A percentile compares a stretch with the other conserved stretches of the same genome.
Conservation (phyloP, 495 filamentous ascomycete genomes). For the Penicillium nucicola region DNA sequence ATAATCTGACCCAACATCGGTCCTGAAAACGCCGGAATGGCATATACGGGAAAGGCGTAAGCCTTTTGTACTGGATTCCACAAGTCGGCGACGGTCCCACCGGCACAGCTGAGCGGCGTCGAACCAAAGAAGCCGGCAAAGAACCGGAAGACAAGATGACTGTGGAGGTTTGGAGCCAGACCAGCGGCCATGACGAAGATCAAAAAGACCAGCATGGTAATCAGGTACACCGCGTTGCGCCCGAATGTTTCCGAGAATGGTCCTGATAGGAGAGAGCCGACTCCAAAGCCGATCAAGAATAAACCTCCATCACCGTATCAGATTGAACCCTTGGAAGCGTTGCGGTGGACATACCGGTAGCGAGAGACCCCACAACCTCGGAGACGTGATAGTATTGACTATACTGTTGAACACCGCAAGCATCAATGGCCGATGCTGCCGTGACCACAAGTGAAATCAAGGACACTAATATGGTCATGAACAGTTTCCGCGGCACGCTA, state of each 20-base stretch:
- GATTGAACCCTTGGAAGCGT: neutral
- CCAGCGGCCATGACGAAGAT: slow-evolving; percentile 47
- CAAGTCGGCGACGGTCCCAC: slow-evolving; percentile 44
- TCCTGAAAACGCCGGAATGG: slow-evolving; percentile 32
- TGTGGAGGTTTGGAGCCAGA: slow-evolving; percentile 42
- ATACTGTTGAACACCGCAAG: slow-evolving; percentile 40
- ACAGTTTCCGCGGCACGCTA: slow-evolving; percentile 29
- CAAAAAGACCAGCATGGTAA: slow-evolving; percentile 39
- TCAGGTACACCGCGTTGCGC: slow-evolving; percentile 54
- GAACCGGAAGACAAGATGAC: slow-evolving; percentile 43
- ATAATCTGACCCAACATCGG: slow-evolving; percentile 42
- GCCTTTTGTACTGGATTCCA: slow-evolving; percentile 39
- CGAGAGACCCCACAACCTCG: slow-evolving; percentile 46
- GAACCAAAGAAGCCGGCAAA: slow-evolving; percentile 43
- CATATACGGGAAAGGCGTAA: slow-evolving; percentile 41
- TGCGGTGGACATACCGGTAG: slow-evolving; percentile 10
- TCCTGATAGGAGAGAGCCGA: slow-evolving; percentile 44
- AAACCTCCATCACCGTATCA: slow-evolving; percentile 18
- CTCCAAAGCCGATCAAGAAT: slow-evolving; percentile 58
- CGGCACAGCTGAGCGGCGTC: slow-evolving; percentile 43
- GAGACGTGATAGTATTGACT: slow-evolving; percentile 46
- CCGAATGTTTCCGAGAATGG: slow-evolving; percentile 56
- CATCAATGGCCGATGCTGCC: slow-evolving; percentile 49
- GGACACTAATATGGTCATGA: slow-evolving; percentile 26
- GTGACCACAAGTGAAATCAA: slow-evolving; percentile 10